Conservation (phyloP, 2,329 filamentous ascomycete genomes). For the Rosellinia necatrix region DNA sequence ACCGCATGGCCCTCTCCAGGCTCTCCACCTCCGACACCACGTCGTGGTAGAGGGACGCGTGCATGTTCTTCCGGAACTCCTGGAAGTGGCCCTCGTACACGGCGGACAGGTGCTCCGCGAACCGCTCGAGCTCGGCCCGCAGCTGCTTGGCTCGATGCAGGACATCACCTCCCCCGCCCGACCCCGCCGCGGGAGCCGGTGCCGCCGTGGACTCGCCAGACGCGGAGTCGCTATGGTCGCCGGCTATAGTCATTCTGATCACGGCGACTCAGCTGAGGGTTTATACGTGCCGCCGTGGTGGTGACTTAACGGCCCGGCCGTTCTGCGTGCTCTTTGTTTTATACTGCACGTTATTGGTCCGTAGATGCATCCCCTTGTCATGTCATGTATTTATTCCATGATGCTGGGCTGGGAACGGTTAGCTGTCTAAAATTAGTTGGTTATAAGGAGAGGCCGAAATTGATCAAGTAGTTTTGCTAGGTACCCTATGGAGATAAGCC, state of each 20-base stretch:
- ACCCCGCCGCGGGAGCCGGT: neutral
- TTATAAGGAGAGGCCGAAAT: no score
- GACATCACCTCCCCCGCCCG: slow-evolving; percentile 1
- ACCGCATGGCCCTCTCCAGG: slow-evolving; percentile 28
- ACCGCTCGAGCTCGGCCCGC: slow-evolving; percentile 35
- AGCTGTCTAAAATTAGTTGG: no score
- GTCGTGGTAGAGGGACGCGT: slow-evolving; percentile 31
- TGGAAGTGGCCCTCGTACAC: slow-evolving; percentile 38
- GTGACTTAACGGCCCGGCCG: no score
- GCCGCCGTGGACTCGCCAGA: no score
- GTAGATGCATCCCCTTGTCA: no score
- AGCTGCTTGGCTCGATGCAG: slow-evolving; percentile 22
- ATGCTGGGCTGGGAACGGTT: no score
- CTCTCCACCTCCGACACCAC: slow-evolving; percentile 32
- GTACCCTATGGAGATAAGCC: no score
- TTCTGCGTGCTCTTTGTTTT: no score
- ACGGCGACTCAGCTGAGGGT: neutral
- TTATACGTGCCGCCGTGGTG: no score
- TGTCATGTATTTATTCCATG: no score
- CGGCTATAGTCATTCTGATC: slow-evolving; percentile 3
- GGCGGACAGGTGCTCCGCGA: slow-evolving; percentile 31
- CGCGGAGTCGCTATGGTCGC: neutral
- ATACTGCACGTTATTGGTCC: no score
- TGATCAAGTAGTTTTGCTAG: no score
- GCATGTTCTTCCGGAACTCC: slow-evolving; percentile 34